Conservation (phyloP, 2,329 filamentous ascomycete species). For the Nemania sp. region DNA sequence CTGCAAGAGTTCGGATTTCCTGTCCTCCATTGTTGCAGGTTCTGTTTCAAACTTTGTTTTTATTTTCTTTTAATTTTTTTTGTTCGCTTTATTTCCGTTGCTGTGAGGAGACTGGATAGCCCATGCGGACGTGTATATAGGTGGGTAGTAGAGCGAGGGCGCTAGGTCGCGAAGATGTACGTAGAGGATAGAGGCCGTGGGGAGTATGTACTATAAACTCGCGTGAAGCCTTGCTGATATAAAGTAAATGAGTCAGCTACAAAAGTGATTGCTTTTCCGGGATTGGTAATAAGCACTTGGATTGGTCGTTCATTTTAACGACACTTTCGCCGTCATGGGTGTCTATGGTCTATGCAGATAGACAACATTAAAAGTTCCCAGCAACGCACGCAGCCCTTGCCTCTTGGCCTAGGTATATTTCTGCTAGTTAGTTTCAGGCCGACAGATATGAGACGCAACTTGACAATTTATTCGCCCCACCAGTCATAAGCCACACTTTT, state of each 20-base stretch:
- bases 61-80: neutral
- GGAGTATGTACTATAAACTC: neutral
- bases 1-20: constrained; percentile 62
- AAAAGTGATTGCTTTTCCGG: no score
- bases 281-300: no score
- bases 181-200: neutral
- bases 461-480: no score
- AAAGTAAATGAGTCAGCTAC: neutral
- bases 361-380: no score
- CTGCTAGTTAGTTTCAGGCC: no score
- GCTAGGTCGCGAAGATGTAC: neutral
- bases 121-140: no score
- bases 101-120: no score
- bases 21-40: constrained; percentile 51
- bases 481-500: no score
- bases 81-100: no score
- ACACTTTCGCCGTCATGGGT: neutral
- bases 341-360: neutral
- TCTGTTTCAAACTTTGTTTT: neutral
- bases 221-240: neutral
- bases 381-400: neutral
- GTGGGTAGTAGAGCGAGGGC: neutral
- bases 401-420: no score
- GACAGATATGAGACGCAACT: no score
- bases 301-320: neutral